A percentile compares a stretch with the other conserved stretches of the same genome.
Conservation (phyloP, 1,139 yeast species). For the Zygosaccharomyces sapae region DNA sequence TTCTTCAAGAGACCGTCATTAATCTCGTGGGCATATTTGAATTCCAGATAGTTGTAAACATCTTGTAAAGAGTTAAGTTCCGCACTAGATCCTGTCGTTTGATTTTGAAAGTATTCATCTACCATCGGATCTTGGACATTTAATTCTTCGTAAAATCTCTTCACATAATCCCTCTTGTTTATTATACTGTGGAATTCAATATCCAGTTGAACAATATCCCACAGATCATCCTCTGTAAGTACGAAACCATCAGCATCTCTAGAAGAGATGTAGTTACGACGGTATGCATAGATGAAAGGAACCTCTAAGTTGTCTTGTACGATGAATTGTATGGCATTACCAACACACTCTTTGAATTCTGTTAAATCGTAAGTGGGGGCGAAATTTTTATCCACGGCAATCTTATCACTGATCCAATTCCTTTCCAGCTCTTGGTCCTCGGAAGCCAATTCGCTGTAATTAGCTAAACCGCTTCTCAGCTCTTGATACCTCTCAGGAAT, state of each 20-base stretch:
- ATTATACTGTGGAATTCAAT: constrained; percentile 83
- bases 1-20: constrained; percentile 43
- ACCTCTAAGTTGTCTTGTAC: constrained; percentile 80
- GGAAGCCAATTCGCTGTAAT: constrained; percentile 59
- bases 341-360: constrained; percentile 69
- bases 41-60: constrained; percentile 76
- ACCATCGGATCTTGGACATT: constrained; percentile 56
- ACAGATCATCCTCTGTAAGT: constrained; percentile 76
- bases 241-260: constrained; percentile 55
- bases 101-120: constrained; percentile 51
- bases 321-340: constrained; percentile 72
- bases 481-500: constrained; percentile 90
- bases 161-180: constrained; percentile 66
- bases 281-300: constrained; percentile 94
- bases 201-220: constrained; percentile 86
- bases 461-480: constrained; percentile 56
- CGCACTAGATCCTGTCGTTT: constrained; percentile 54
- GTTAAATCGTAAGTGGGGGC: constrained; percentile 44
- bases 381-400: constrained; percentile 50
- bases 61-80: constrained; percentile 67
- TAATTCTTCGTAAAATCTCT: constrained; percentile 53
- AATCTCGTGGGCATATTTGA: constrained; percentile 71
- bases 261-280: constrained; percentile 68
- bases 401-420: constrained; percentile 66
- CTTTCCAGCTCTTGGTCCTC: constrained; percentile 70